Base-by-base conservation (phyloP, 164 flowering plant species). In the Chimonanthus praecox region DNA sequence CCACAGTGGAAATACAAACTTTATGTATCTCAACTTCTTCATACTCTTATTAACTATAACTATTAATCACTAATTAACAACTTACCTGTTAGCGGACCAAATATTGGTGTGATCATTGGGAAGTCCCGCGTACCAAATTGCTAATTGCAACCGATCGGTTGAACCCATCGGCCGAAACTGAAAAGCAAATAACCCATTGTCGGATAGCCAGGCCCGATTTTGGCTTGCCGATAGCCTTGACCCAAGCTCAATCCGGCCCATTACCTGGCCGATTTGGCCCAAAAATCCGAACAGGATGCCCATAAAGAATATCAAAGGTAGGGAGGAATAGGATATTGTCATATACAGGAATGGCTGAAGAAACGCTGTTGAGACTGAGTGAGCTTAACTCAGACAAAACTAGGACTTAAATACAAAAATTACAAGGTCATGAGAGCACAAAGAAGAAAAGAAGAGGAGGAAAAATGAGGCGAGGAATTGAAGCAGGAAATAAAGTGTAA, bases 61-160 rank as follows among this genome's bases (percentile, higher is more conserved):
- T 18, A 11, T 9, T 58, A 0, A 45, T n/a, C 2, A 20, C n/a
- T 21, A 6, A 3, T 21, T 64, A 13, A 50, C 15, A 60, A 75
- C 71, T 73, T 73, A 94, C 98, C 92, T 86, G 74, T 90, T 87
- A 69, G 98, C 82, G 0, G 97, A 86, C 98, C 98, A 94, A 50
- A 90, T 94, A 0, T 82, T 18, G 2, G 85, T 83, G 49, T 79
- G 81, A 77, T 92, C 92, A 54, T 54, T 54, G 0, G 98, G 98
- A 80, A 91, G 87, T 68, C 84, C 67, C 3, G 83, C 83, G 67
- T 87, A 92, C 97, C 97, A 92, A 75, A 92, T 86, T 5, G 83
- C 90, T 54, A 92, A 67, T 65, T 77, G 85, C 78, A 83, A 86
- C 13, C 74, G 81, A 21, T n/a, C 43, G 2, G 48, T 7, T 50